These are phyloP conservation scores for Solanum chmielewskii DNA, from an alignment of 257 asterid genomes.

Conservation along the genomic window DNA sequence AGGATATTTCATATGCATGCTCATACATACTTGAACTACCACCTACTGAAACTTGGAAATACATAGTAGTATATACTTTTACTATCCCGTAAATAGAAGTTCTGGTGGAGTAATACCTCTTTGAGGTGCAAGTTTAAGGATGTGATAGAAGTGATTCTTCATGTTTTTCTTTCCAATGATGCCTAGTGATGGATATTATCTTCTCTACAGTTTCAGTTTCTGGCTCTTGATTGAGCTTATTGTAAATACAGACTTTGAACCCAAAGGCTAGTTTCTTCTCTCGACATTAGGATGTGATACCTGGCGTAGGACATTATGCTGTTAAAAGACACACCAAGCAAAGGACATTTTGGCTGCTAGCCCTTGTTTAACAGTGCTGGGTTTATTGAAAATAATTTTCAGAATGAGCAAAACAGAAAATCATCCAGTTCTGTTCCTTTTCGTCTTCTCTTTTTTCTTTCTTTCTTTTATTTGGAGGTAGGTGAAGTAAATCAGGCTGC, in stretches of 20 bases:
- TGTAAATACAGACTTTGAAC: neutral
- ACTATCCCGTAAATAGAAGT: neutral
- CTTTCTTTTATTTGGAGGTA: neutral
- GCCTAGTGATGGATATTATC: neutral
- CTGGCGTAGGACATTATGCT: neutral
- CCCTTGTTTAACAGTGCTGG: neutral
- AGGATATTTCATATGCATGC: neutral
- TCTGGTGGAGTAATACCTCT: neutral
- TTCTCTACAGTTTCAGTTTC: neutral
- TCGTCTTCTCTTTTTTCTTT: neutral
- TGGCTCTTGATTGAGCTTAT: neutral
- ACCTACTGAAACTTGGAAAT: neutral
- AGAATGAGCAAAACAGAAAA: neutral
- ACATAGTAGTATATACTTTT: neutral
- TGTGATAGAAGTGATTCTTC: neutral
- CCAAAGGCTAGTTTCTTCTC: neutral
- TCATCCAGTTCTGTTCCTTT: neutral
- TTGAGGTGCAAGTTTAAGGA: neutral
- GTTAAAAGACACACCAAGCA: neutral
- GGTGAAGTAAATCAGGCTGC: neutral
- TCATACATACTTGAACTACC: neutral
- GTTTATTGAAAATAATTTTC: neutral
- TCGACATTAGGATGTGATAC: neutral
- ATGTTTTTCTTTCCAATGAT: neutral
- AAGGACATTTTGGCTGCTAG: neutral